Evolutionary conservation across 192 early-diverging fungal species (phyloP).

Genomic region (Coemansia sp.): DNA sequence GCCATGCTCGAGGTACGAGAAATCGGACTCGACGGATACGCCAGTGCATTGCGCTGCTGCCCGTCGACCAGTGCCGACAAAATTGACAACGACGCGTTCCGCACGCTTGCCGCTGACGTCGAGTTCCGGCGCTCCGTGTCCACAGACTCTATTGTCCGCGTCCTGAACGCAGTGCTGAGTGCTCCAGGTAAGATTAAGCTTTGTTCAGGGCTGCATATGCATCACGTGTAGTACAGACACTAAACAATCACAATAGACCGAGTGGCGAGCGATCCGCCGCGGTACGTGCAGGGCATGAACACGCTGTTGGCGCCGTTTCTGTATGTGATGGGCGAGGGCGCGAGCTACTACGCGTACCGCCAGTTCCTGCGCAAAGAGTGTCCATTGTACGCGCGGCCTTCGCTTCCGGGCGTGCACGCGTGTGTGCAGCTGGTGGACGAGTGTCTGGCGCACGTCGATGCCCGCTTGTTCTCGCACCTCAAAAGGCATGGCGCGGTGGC

Average conservation of each 20-base stretch:
- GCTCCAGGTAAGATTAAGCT: slow-evolving; percentile 60
- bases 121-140: slow-evolving; percentile 69
- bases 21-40: slow-evolving; percentile 59
- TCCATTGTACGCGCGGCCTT: slow-evolving; percentile 90
- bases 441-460: slow-evolving; percentile 74
- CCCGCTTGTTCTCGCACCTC: slow-evolving; percentile 67
- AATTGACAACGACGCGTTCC: slow-evolving; percentile 88
- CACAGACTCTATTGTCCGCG: slow-evolving; percentile 69
- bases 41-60: slow-evolving; percentile 65
- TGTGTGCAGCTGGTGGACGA: slow-evolving; percentile 83
- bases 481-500: slow-evolving; percentile 68
- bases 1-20: slow-evolving; percentile 49
- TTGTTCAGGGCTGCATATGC: neutral
- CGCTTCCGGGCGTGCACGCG: slow-evolving; percentile 85
- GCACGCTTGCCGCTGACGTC: slow-evolving; percentile 77
- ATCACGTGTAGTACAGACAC: too few relatives aligned
- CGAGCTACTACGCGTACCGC: slow-evolving; percentile 83
- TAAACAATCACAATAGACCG: slow-evolving; percentile 15
- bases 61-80: slow-evolving; percentile 72
- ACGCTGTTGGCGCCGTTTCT: slow-evolving; percentile 88
- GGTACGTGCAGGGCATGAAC: slow-evolving; percentile 96
- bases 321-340: slow-evolving; percentile 87
- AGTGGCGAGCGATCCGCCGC: slow-evolving; percentile 43
- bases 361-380: slow-evolving; percentile 84
- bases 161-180: slow-evolving; percentile 86